Evolutionary conservation across 2,329 filamentous ascomycete species (phyloP).

Genomic region (Colletotrichum agaves): DNA sequence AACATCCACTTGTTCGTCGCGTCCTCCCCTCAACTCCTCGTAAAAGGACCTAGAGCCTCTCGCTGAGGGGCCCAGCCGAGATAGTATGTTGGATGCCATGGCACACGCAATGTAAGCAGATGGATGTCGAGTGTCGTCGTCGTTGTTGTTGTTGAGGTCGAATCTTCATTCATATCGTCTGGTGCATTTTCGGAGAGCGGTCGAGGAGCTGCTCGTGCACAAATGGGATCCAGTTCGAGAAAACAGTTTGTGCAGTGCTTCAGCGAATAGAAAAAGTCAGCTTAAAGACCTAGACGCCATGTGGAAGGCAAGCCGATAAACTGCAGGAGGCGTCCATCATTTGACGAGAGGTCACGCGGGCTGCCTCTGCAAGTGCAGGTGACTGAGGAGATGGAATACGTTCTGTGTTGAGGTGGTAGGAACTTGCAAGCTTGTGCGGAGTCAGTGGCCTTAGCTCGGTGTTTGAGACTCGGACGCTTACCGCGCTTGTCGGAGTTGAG

Average conservation of each 20-base stretch:
- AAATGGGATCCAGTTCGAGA: not conserved
- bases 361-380: conserved; percentile 13
- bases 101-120: conserved; percentile 1
- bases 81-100: conserved; percentile 62
- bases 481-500: not conserved
- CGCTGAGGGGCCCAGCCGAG: conserved; percentile 51
- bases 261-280: not conserved
- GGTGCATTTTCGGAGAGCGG: conserved; percentile 7
- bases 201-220: not conserved
- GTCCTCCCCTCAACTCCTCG: conserved; percentile 55
- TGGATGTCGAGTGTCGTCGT: not conserved
- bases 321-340: not conserved
- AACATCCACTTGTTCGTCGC: conserved; percentile 53
- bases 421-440: conserved; percentile 11
- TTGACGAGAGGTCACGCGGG: conserved; percentile 23
- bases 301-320: not conserved
- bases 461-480: not conserved
- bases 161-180: conserved; percentile 19
- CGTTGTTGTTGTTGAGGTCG: not conserved
- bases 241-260: not conserved
- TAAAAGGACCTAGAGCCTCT: conserved; percentile 59
- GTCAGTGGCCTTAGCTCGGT: not conserved
- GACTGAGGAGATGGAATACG: conserved; percentile 8
- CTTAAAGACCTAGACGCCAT: not conserved
- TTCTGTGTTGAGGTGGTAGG: not conserved